phyloP scores from a whole-genome alignment of 345 rosid species.

The Brassica juncea region DNA sequence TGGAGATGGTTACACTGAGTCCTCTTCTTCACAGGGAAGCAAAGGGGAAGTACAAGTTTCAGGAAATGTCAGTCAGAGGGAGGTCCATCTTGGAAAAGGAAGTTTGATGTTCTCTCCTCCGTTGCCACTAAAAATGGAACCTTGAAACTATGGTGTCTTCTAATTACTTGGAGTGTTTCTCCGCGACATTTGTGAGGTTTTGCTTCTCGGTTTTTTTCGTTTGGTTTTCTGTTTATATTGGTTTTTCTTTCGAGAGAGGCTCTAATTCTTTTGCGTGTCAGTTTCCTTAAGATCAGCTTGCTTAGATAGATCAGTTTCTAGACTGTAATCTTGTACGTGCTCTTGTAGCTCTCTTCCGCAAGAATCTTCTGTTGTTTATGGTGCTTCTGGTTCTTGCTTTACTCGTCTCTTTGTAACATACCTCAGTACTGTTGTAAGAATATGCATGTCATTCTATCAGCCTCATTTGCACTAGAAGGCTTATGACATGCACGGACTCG shows the following conservation, averaged over 20 bases:
- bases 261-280: not conserved
- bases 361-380: not conserved
- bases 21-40: constrained; percentile 35
- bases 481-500: too few relatives aligned
- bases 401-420: not conserved
- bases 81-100: constrained; percentile 35
- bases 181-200: not conserved
- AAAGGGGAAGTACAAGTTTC: constrained; percentile 32
- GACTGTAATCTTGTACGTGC: not conserved
- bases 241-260: not conserved
- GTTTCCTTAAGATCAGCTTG: not conserved
- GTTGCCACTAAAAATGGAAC: constrained; percentile 67
- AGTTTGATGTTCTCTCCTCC: constrained; percentile 57
- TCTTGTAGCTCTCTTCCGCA: not conserved
- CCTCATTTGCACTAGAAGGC: too few relatives aligned
- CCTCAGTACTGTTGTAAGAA: too few relatives aligned
- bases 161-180: not conserved
- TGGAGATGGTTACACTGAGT: constrained; percentile 18
- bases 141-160: constrained; percentile 17
- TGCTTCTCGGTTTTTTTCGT: not conserved
- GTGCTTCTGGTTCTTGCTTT: not conserved
- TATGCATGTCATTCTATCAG: too few relatives aligned
- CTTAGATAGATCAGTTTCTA: not conserved
- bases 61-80: constrained; percentile 6
- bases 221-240: not conserved